Evolutionary conservation across 257 asterid genomes (phyloP), one percentile per base, ranked within the genome.

Genomic region (Solanum chmielewskii): DNA sequence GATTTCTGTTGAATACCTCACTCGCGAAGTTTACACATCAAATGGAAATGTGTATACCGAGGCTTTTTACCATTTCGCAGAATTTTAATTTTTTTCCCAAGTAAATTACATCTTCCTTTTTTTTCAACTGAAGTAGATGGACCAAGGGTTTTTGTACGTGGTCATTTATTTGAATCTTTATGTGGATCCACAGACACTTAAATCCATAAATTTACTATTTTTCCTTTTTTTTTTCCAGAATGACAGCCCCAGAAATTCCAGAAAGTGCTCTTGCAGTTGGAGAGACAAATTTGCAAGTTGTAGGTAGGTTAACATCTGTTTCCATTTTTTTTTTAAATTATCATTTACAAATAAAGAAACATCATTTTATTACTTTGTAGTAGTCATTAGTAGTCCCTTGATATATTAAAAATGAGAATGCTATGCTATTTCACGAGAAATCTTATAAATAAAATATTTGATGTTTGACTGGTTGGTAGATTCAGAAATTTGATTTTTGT

Each of bases 181-280:
- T 44, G 60, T 13, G 62, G 15, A 44, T 15, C 23, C 47, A 23
- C 83, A 5, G 35, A 42, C 60, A 37, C n/a, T n/a, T 25, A 7
- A 15, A 27, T 45, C 52, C 66, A 9, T 80, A 47, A 80, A 80
- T 33, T 80, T 47, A 0, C 11, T 27, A 10, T 7, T 27, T 23
- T 62, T 83, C 75, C 27, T 39, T 68, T 71, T 88, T 35, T 35
- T 77, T 88, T 86, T 70, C 25, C 90, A 90, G 99, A 90, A 94
- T 97, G 98, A 96, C 99, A 60, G 99, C 99, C 88, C 99, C 99
- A 86, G 86, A 93, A 70, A 95, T 97, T 90, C 99, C 96, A 85
- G 89, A 94, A 90, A 90, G 95, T 84, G 96, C 99, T 87, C 98
- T 95, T 74, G 84, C 85, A 87, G 90, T 39, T 75, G 99, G 99